Evolutionary conservation across 305 asterid genomes (phyloP).

Genomic region (Fraxinus angustifolia): DNA sequence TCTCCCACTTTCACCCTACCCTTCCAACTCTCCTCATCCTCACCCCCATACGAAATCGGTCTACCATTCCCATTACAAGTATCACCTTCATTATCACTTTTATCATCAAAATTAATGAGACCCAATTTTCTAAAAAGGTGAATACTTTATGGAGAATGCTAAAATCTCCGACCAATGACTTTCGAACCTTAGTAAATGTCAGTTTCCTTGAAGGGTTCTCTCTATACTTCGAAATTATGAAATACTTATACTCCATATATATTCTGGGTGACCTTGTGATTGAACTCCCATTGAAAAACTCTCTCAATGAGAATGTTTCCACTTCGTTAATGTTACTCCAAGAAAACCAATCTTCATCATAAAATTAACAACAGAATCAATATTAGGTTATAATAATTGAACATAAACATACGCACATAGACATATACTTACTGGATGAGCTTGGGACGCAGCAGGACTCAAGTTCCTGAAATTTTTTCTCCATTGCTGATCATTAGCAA

Average conservation of each 20-base stretch:
- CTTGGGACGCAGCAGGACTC: slow-evolving; percentile 87
- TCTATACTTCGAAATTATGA: slow-evolving; percentile 69
- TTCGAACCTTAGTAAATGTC: slow-evolving; percentile 69
- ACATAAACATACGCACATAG: too few relatives aligned
- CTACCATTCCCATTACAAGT: slow-evolving; percentile 13
- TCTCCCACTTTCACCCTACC: slow-evolving; percentile 75
- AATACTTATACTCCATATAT: slow-evolving; percentile 80
- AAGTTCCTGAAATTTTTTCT: slow-evolving; percentile 40
- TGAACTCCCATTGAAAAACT: slow-evolving; percentile 75
- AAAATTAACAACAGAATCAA: slow-evolving; percentile 7
- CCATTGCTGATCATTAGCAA: slow-evolving; percentile 29
- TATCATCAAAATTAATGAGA: slow-evolving; percentile 58
- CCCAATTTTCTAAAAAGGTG: slow-evolving; percentile 83
- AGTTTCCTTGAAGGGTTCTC: slow-evolving; percentile 62
- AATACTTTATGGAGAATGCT: slow-evolving; percentile 68
- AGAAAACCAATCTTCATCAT: slow-evolving; percentile 69
- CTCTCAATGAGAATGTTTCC: slow-evolving; percentile 66
- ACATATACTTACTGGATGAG: slow-evolving; percentile 56
- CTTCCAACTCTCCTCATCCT: slow-evolving; percentile 49
- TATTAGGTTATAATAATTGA: slow-evolving; percentile 24
- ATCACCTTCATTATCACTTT: slow-evolving; percentile 16
- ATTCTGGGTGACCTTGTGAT: slow-evolving; percentile 71
- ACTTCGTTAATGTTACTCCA: slow-evolving; percentile 80
- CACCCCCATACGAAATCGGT: slow-evolving; percentile 18
- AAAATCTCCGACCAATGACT: slow-evolving; percentile 81